Evolutionary conservation across 306 rosid species (phyloP), one percentile per base, ranked within the genome.

Genomic region (Begonia masoniana): DNA sequence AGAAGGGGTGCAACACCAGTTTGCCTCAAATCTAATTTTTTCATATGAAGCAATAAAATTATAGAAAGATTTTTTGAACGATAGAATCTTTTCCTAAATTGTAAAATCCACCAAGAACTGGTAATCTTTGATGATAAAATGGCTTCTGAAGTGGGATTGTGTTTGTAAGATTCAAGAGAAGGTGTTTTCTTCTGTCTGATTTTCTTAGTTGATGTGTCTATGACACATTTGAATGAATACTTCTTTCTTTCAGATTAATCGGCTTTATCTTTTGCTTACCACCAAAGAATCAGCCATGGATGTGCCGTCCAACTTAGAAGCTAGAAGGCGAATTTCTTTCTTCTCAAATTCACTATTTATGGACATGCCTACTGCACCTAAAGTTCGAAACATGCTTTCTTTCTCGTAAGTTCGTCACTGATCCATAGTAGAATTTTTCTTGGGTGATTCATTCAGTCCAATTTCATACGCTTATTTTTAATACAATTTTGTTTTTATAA

Each of bases 201-300:
- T n/a, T 0, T 10, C 10, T 45, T 45, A 10, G 49, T 45, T 4
- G 12, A 43, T 12, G 2, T 43, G 47, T 15, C 55, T 36, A 17
- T 17, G 41, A 35, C 56, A 15, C 31, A 23, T 61, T 55, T 16
- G 24, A 39, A 13, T 51, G 24, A 16, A 3, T 55, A 11, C 56
- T 54, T 62, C 12, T 47, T 35, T 68, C 52, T 66, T 31, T 62
- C 76, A 91, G 97, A 75, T 91, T 57, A 85, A 81, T 21, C 85
- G 97, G 50, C 85, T 91, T 51, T 45, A 57, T 68, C 65, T 91
- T 26, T 74, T 91, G 71, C 96, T 91, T 60, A 83, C 96, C 2
- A 83, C 96, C 51, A 91, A 91, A 76, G 97, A 91, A 75, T 91
- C 97, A 57, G 97, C 96, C 55, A 91, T 91, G 96, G 96, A 86